These are phyloP conservation scores for Neurospora sp. DNA, from an alignment of 495 filamentous ascomycete species.

Conservation along the genomic window DNA sequence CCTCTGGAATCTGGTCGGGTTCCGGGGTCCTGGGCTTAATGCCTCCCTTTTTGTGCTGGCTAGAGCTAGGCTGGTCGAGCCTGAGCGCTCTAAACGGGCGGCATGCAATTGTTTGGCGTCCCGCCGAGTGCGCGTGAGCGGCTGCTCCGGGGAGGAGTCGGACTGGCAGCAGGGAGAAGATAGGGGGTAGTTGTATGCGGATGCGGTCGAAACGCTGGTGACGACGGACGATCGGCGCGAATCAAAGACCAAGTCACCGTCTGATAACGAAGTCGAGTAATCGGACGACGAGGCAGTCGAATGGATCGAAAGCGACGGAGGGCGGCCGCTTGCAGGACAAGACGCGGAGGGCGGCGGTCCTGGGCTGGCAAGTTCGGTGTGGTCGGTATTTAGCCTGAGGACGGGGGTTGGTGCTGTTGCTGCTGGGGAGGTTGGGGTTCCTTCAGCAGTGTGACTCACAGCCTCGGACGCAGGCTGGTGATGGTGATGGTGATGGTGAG, in stretches of 20 bases:
- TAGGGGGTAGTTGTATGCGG: neutral
- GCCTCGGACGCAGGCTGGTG: neutral
- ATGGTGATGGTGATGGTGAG: neutral
- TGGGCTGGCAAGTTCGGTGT: neutral
- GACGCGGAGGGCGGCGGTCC: neutral
- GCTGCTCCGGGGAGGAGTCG: neutral
- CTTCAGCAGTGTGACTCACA: neutral
- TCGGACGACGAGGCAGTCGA: conserved; percentile 12
- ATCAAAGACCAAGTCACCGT: conserved; percentile 12
- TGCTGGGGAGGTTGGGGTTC: neutral
- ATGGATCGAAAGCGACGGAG: conserved; percentile 18
- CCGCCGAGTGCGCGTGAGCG: conserved; percentile 18
- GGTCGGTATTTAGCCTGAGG: neutral
- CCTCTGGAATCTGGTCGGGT: conserved; percentile 18
- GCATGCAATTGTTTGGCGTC: conserved; percentile 28
- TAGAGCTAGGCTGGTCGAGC: conserved; percentile 22
- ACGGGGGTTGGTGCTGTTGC: neutral
- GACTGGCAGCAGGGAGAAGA: neutral
- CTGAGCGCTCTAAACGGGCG: conserved; percentile 20
- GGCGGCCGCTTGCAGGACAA: conserved; percentile 5
- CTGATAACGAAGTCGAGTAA: conserved; percentile 10
- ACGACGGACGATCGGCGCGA: conserved; percentile 19
- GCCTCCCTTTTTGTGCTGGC: conserved; percentile 13
- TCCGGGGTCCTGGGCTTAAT: conserved; percentile 4
- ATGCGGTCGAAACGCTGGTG: conserved; percentile 15